Base-by-base conservation (phyloP, 2,329 filamentous ascomycete species). In the Colletotrichum sp. region DNA sequence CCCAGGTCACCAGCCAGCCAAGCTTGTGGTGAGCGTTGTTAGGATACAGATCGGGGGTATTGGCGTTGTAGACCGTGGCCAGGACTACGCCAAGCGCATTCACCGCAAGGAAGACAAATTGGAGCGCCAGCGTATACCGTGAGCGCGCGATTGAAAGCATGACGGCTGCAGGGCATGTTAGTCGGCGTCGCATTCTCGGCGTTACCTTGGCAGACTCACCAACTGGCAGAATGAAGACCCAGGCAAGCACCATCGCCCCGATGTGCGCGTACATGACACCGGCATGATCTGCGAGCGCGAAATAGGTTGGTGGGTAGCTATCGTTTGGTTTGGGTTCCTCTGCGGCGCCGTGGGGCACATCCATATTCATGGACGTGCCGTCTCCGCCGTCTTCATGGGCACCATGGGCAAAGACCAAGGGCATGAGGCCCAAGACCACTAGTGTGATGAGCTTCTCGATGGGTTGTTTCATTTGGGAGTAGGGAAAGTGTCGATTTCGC, bases 11-110 rank as follows among this genome's bases (percentile, higher is more conserved):
- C 57, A 95, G 88, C 96, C 96, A 99, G 71, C 96, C 96, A 58
- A 96, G 90, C 83, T 94, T 96, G 86, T 96, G 93, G 83, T 98
- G 96, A n/a, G 94, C 91, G 82, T 98, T 98, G 82, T 94, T 93
- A 36, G 93, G 92, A 82, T 98, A 98, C 26, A 98, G 87, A 81
- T 98, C 95, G 1, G 96, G 95, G 0, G 95, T 98, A 78, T 91
- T 92, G 74, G 90, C 89, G 82, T 97, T 95, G 87, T 98, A 98
- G 38, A 95, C 86, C 66, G 91, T 89, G 9, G 91, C 92, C 30
- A 94, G 82, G 16, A 95, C 81, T 28, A 96, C 79, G 21, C 93
- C 94, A 3, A 93, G 79, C 5, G 87, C 89, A 81, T 96, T 95
- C 43, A 89, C 82, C 2, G 88, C 85, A 58, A 94, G 83, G 82